Evolutionary conservation across 768 basidiomycete genomes (phyloP), one percentile per base, ranked within the genome.

Genomic region (Tephrocybe sp.): DNA sequence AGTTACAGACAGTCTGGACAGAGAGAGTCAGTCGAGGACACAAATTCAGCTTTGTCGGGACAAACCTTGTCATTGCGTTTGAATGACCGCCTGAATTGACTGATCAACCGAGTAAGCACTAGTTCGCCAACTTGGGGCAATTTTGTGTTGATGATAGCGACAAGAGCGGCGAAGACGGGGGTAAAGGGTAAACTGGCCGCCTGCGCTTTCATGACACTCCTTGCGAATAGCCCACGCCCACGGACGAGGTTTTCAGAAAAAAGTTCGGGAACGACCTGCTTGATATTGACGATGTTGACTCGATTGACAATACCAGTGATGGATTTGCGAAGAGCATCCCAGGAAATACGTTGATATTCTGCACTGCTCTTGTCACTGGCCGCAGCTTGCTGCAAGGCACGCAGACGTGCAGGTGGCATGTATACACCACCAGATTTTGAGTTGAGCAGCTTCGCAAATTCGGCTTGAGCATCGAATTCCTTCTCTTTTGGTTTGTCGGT

Each of bases 291-390:
- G 16, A 93, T 79, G 67, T 98, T 98, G 73, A 99, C 92, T 77
- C 97, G 89, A 77, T 99, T 99, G 77, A 98, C 96, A 59, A 98
- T 88, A 92, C 97, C 97, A 24, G 97, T 98, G 62, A 99, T 89
- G 43, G 88, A 91, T 71, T 99, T 99, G 64, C 95, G 86, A 52
- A 99, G 72, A 1, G 97, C 97, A 63, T 99, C 97, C 97, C 97
- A 99, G 9, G 92, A 90, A 51, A 99, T 71, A 9, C 97, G 81
- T 69, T 99, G 97, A 69, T 89, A 98, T 70, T 97, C 95, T 16
- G 86, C 60, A 51, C 89, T 88, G 39, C 76, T 74, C 72, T 95
- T 95, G 75, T 97, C 92, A 54, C 77, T 70, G 5, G 82, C 69
- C 7, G 92, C 92, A 25, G 87, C 89, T 36, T 82, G 86, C 60